Evolutionary conservation across 345 rosid species (phyloP).

Genomic region (Pelargonium nanum): DNA sequence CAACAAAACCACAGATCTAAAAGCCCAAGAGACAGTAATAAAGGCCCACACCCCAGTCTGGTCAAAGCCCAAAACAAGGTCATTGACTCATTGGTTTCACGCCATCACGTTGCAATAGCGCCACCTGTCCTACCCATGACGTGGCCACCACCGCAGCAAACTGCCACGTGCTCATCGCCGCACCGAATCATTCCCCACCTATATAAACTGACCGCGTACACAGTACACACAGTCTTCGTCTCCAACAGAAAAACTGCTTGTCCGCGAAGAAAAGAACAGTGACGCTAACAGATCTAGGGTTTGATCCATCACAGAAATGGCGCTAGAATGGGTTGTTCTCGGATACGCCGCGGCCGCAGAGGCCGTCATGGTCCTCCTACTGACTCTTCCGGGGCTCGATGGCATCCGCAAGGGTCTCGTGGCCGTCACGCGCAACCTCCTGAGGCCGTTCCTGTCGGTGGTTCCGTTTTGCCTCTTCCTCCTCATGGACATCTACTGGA

Average conservation of each 20-base stretch:
- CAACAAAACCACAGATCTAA: too few species aligned
- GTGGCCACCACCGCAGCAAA: not conserved
- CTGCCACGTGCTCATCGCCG: not conserved
- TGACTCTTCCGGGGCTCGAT: slow-evolving; percentile 79
- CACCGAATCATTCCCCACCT: not conserved
- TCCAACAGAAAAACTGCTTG: not conserved
- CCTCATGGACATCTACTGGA: slow-evolving; percentile 86
- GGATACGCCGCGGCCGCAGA: slow-evolving; percentile 86
- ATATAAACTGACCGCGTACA: not conserved
- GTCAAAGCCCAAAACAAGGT: not conserved
- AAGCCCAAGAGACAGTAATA: too few species aligned
- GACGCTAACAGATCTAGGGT: not conserved
- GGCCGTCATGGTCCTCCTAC: slow-evolving; percentile 75
- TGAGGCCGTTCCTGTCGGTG: slow-evolving; percentile 76
- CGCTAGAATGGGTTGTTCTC: slow-evolving; percentile 84
- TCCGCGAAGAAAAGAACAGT: not conserved
- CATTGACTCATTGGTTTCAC: too few species aligned
- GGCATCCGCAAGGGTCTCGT: slow-evolving; percentile 62
- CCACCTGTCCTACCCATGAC: not conserved
- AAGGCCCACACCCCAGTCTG: not conserved
- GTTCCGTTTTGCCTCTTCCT: slow-evolving; percentile 83
- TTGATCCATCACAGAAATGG: slow-evolving; percentile 29
- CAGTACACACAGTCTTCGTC: too few species aligned
- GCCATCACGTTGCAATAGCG: not conserved
- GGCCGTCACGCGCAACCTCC: slow-evolving; percentile 76